These are phyloP conservation scores for Neoboletus subvelutipes DNA, from an alignment of 768 basidiomycete genomes.

Conservation along the genomic window DNA sequence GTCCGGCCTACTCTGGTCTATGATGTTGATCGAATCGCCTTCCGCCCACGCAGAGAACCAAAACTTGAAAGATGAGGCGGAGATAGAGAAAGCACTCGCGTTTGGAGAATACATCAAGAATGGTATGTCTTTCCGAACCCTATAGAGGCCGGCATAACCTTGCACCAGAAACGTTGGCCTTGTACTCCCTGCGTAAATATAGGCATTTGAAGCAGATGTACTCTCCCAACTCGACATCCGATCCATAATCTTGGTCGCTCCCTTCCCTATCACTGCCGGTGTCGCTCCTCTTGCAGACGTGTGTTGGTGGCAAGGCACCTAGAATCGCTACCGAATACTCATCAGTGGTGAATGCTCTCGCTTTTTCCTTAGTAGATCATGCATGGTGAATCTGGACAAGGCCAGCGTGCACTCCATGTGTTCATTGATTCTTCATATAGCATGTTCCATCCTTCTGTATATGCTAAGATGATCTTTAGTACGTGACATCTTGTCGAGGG, in stretches of 20 bases:
- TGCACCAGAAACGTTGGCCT: constrained; percentile 69
- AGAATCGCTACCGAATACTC: not conserved
- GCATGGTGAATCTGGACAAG: not conserved
- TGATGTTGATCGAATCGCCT: constrained; percentile 1
- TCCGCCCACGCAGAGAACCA: constrained; percentile 54
- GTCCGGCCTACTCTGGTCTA: not conserved
- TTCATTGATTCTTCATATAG: not conserved
- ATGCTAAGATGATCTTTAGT: not conserved
- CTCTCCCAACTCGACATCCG: constrained; percentile 30
- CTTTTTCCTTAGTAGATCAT: not conserved
- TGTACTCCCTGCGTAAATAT: constrained; percentile 83
- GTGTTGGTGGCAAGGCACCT: not conserved
- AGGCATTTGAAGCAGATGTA: constrained; percentile 78
- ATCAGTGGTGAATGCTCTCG: not conserved
- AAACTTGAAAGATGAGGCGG: constrained; percentile 58
- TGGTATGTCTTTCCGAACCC: constrained; percentile 43
- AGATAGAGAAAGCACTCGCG: constrained; percentile 73
- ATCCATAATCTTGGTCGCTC: constrained; percentile 3
- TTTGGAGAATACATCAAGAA: constrained; percentile 85
- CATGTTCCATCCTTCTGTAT: not conserved
- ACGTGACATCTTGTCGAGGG: not conserved
- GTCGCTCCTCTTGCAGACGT: not conserved
- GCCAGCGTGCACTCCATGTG: not conserved
- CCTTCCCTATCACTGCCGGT: not conserved
- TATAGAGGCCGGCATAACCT: not conserved